phyloP scores from a whole-genome alignment of 225 moss, liverwort and hornwort genomes.

The Antitrichia curtipendula region DNA sequence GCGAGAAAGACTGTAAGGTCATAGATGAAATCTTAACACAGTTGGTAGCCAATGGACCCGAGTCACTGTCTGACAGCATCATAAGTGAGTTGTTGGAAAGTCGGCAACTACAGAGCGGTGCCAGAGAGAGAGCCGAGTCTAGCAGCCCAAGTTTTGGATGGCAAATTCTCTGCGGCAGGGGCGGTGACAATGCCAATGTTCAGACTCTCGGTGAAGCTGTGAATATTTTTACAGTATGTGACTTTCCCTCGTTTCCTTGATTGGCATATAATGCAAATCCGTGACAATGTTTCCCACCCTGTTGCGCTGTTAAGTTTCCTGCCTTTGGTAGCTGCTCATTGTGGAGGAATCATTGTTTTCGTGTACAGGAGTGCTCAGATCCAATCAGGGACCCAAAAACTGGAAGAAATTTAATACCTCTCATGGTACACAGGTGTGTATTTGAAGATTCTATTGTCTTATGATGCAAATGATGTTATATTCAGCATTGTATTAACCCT shows the following conservation, averaged over 20 bases:
- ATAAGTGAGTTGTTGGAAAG: slow-evolving; percentile 56
- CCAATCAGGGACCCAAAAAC: slow-evolving; percentile 67
- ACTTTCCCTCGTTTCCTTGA: neutral
- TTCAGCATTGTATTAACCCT: neutral
- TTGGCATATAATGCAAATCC: neutral
- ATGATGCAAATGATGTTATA: neutral
- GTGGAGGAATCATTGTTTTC: neutral
- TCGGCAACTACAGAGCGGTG: slow-evolving; percentile 18
- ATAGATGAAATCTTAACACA: slow-evolving; percentile 68
- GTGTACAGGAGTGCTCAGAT: slow-evolving; percentile 71
- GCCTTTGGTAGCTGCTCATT: neutral
- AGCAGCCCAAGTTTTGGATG: slow-evolving; percentile 39
- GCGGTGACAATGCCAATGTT: slow-evolving; percentile 47
- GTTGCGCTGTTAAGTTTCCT: neutral
- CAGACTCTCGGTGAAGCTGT: slow-evolving; percentile 76
- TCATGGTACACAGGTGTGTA: slow-evolving; percentile 82
- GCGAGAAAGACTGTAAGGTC: slow-evolving; percentile 63
- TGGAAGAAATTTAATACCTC: slow-evolving; percentile 71
- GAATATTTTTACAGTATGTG: slow-evolving; percentile 63
- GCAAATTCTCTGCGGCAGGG: slow-evolving; percentile 87
- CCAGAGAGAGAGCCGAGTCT: slow-evolving; percentile 17
- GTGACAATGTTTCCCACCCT: neutral
- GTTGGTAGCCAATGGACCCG: slow-evolving; percentile 77
- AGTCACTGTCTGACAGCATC: slow-evolving; percentile 57
- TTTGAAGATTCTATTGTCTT: neutral